Evolutionary conservation across 1,284 basidiomycete species (phyloP).

Genomic region (Exobasidium rhododendri): DNA sequence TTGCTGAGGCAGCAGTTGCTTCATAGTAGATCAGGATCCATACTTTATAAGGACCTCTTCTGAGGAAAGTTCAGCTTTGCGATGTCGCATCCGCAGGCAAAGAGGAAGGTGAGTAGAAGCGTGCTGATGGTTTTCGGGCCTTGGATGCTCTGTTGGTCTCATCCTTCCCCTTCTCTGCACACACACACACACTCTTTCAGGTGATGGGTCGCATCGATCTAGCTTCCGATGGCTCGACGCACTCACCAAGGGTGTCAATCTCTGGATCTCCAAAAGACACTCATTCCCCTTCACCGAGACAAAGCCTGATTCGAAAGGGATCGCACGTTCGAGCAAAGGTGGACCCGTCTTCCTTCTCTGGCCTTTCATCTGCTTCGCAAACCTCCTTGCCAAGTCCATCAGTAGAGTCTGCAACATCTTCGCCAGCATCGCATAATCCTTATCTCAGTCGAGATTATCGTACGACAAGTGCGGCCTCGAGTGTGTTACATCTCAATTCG

Average conservation of each 20-base stretch:
- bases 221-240: neutral
- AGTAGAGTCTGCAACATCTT: neutral
- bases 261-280: neutral
- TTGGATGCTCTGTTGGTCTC: too few relatives aligned
- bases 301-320: neutral
- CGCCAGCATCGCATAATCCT: neutral
- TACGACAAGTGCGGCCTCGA: neutral
- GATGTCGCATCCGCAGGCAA: conserved; percentile 12
- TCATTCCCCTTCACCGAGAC: neutral
- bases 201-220: conserved; percentile 21
- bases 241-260: neutral
- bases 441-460: neutral
- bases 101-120: conserved; percentile 13
- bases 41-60: too few relatives aligned
- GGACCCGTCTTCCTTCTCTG: neutral
- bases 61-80: too few relatives aligned
- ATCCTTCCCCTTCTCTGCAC: neutral
- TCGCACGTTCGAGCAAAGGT: conserved; percentile 1
- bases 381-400: neutral
- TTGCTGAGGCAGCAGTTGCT: too few relatives aligned
- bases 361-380: neutral
- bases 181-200: conserved; percentile 1
- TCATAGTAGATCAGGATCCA: too few relatives aligned
- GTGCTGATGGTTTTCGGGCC: neutral
- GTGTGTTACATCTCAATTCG: neutral